phyloP scores from a whole-genome alignment of 345 rosid species.

The Linum usitatissimum region DNA sequence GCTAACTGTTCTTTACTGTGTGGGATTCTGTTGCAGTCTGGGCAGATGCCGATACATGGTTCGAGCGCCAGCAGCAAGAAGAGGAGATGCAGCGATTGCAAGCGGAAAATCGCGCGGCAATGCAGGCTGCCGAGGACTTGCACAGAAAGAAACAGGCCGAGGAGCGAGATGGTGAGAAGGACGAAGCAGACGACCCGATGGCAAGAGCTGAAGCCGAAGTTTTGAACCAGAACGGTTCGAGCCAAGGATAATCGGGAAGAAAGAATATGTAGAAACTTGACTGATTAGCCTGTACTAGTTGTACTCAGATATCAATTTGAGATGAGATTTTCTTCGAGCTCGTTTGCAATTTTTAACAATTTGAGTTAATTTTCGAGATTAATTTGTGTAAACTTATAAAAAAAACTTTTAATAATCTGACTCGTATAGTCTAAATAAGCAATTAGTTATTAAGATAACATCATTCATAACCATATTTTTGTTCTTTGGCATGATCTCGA shows the following conservation, averaged over 20 bases:
- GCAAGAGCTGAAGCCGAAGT: slow-evolving; percentile 66
- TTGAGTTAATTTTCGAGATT: too few species aligned
- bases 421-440: too few species aligned
- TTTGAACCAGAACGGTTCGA: slow-evolving; percentile 24
- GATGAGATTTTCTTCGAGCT: too few species aligned
- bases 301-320: too few species aligned
- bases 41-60: slow-evolving; percentile 99
- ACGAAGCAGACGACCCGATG: slow-evolving; percentile 84
- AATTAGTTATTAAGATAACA: too few species aligned
- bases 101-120: slow-evolving; percentile 72
- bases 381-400: too few species aligned
- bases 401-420: too few species aligned
- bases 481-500: too few species aligned
- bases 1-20: neutral
- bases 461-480: too few species aligned
- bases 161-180: slow-evolving; percentile 84
- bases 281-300: too few species aligned
- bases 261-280: too few species aligned
- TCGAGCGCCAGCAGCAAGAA: slow-evolving; percentile 86
- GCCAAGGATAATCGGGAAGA: neutral
- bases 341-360: too few species aligned
- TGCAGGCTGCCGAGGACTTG: slow-evolving; percentile 86
- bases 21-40: slow-evolving; percentile 43
- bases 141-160: slow-evolving; percentile 78
- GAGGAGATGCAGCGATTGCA: slow-evolving; percentile 72